A percentile compares a stretch with the other conserved stretches of the same genome.
Evolutionary conservation across 352 stramenopile species (phyloP).

Genomic region (Peronospora belbahrii): DNA sequence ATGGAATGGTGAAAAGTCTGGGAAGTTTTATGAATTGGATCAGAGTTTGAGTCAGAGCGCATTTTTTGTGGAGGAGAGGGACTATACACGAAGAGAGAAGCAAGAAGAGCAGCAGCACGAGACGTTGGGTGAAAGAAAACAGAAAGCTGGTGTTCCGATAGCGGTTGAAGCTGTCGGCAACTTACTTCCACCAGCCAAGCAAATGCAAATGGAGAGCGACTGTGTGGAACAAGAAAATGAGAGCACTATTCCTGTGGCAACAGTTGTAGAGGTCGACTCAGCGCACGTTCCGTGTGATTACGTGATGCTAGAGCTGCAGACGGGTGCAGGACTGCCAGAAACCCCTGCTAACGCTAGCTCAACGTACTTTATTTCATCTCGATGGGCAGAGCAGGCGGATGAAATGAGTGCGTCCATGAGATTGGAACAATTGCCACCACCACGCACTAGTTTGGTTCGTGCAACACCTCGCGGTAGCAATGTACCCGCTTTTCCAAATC

Average conservation of each 20-base stretch:
- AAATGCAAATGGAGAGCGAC: slow-evolving; percentile 15
- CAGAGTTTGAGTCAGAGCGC: slow-evolving; percentile 37
- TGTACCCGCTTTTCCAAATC: slow-evolving; percentile 11
- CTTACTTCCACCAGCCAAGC: slow-evolving; percentile 20
- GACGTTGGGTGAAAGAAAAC: background rate
- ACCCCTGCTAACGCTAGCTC: slow-evolving; percentile 28
- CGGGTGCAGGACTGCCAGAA: slow-evolving; percentile 45
- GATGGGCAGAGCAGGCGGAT: slow-evolving; percentile 68
- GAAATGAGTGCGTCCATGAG: slow-evolving; percentile 70
- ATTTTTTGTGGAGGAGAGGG: slow-evolving; percentile 42
- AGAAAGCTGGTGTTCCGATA: slow-evolving; percentile 8
- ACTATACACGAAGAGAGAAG: slow-evolving; percentile 32
- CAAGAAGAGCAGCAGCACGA: slow-evolving; percentile 2
- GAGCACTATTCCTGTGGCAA: slow-evolving; percentile 45
- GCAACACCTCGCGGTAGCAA: slow-evolving; percentile 8
- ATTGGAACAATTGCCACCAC: slow-evolving; percentile 18
- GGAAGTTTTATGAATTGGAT: slow-evolving; percentile 6
- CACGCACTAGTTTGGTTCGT: slow-evolving; percentile 11
- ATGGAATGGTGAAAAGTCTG: slow-evolving; percentile 6
- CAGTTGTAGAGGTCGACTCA: slow-evolving; percentile 33
- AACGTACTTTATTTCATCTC: slow-evolving; percentile 78
- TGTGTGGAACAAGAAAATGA: slow-evolving; percentile 11
- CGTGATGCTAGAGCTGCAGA: slow-evolving; percentile 76
- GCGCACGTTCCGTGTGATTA: slow-evolving; percentile 58
- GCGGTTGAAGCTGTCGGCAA: slow-evolving; percentile 15